phyloP scores from a whole-genome alignment of 768 basidiomycete genomes.

The Pulveroboletus sp. region DNA sequence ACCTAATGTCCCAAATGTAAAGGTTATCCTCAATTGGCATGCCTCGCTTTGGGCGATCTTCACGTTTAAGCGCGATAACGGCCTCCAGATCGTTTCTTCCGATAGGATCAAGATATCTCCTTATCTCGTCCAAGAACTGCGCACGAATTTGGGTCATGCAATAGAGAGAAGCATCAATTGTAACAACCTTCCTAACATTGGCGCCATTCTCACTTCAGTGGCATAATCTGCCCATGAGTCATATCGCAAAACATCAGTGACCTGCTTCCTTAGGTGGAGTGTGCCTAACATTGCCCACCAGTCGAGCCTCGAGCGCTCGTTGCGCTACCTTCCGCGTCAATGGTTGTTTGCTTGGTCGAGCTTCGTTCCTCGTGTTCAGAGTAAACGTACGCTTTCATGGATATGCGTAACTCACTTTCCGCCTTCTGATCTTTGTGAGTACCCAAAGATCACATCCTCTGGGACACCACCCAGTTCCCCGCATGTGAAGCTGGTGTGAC shows the following conservation, averaged over 20 bases:
- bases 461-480: constrained; percentile 83
- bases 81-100: constrained; percentile 61
- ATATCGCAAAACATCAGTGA: constrained; percentile 65
- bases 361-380: constrained; percentile 33
- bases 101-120: constrained; percentile 65
- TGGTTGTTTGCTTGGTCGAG: constrained; percentile 70
- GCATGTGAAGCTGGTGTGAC: constrained; percentile 56
- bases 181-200: constrained; percentile 50
- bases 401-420: constrained; percentile 38
- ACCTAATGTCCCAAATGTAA: constrained; percentile 80
- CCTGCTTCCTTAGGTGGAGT: constrained; percentile 63
- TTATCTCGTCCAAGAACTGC: constrained; percentile 74
- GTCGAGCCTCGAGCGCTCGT: constrained; percentile 61
- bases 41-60: constrained; percentile 58
- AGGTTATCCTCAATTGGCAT: constrained; percentile 65
- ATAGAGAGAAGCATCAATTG: not conserved
- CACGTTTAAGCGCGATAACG: constrained; percentile 68
- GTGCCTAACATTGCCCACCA: constrained; percentile 63
- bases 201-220: constrained; percentile 66
- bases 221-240: constrained; percentile 78
- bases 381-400: not conserved
- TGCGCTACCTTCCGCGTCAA: constrained; percentile 62
- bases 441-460: constrained; percentile 74
- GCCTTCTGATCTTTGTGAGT: constrained; percentile 58
- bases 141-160: not conserved